Conservation (phyloP, 108 stramenopile species). For the Skeletonema marinoi region DNA sequence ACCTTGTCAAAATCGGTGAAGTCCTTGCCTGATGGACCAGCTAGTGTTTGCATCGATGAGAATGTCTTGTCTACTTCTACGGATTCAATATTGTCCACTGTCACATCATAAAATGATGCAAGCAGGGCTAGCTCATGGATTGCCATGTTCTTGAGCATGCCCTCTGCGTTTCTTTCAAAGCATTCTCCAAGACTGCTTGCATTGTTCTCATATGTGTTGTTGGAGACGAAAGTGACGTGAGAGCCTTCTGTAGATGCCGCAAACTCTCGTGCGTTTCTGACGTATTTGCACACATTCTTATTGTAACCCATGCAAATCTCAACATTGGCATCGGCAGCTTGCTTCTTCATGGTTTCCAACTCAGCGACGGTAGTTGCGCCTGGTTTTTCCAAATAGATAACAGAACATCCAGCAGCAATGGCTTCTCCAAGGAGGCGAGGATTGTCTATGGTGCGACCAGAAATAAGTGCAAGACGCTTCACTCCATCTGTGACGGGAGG, state of each 20-base stretch:
- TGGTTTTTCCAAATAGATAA: constrained; percentile 92
- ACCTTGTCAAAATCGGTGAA: constrained; percentile 94
- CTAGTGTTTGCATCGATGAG: constrained; percentile 75
- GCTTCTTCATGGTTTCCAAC: constrained; percentile 78
- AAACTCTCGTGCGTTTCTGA: constrained; percentile 77
- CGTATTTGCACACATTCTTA: constrained; percentile 94
- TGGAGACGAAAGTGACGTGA: constrained; percentile 89
- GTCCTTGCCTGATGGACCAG: constrained; percentile 78
- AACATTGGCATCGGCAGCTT: constrained; percentile 72
- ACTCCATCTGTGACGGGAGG: constrained; percentile 71
- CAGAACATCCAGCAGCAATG: constrained; percentile 66
- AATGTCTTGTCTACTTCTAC: constrained; percentile 88
- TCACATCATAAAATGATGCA: constrained; percentile 87
- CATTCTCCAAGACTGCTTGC: constrained; percentile 84
- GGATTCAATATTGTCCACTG: constrained; percentile 83
- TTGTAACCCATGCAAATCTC: constrained; percentile 94
- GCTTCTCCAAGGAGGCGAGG: constrained; percentile 78
- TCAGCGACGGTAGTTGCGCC: constrained; percentile 89
- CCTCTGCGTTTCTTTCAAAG: constrained; percentile 94
- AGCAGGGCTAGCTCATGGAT: constrained; percentile 91
- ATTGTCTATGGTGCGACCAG: constrained; percentile 90
- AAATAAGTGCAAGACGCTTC: constrained; percentile 83
- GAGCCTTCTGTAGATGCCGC: constrained; percentile 58
- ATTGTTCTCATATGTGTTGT: constrained; percentile 90
- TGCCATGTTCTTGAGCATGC: constrained; percentile 96